Evolutionary conservation across 192 early-diverging fungal genomes (phyloP).

Genomic region (Umbelopsis isabellina): DNA sequence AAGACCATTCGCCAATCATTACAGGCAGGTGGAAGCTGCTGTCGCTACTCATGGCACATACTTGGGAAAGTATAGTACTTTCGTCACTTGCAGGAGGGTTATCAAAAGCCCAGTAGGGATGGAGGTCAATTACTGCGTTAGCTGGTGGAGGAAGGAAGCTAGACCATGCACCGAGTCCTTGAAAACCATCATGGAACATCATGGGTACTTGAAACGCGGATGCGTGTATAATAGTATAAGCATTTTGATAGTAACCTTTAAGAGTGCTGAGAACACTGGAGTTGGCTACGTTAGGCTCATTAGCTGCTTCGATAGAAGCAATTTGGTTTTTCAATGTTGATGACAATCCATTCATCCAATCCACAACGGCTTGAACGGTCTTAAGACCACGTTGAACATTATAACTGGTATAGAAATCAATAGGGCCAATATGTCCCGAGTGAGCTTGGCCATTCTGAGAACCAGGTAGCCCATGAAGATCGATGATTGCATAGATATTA

Average conservation of each 20-base stretch:
- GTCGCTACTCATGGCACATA: conserved; percentile 18
- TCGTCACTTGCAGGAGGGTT: not conserved
- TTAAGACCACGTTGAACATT: conserved; percentile 29
- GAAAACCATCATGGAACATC: conserved; percentile 52
- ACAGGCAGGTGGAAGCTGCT: conserved; percentile 37
- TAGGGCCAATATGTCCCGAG: conserved; percentile 44
- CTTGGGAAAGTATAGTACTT: conserved; percentile 24
- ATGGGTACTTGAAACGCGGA: conserved; percentile 34
- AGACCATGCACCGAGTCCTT: conserved; percentile 38
- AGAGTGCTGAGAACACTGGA: conserved; percentile 28
- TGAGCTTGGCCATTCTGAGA: conserved; percentile 66
- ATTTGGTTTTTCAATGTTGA: conserved; percentile 24
- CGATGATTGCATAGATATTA: conserved; percentile 54
- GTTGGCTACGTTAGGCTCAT: conserved; percentile 44
- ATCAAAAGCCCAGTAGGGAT: conserved; percentile 35
- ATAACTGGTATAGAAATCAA: conserved; percentile 37
- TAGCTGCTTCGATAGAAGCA: conserved; percentile 34
- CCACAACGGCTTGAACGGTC: conserved; percentile 34
- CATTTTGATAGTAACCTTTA: conserved; percentile 44
- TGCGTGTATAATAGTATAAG: conserved; percentile 37
- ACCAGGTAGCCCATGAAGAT: conserved; percentile 62
- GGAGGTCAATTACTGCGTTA: conserved; percentile 37
- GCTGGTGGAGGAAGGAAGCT: conserved; percentile 41
- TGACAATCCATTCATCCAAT: conserved; percentile 49
- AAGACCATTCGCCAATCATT: conserved; percentile 33